Base-by-base conservation (phyloP, 768 basidiomycete species). In the Rossbeevera mucosa region DNA sequence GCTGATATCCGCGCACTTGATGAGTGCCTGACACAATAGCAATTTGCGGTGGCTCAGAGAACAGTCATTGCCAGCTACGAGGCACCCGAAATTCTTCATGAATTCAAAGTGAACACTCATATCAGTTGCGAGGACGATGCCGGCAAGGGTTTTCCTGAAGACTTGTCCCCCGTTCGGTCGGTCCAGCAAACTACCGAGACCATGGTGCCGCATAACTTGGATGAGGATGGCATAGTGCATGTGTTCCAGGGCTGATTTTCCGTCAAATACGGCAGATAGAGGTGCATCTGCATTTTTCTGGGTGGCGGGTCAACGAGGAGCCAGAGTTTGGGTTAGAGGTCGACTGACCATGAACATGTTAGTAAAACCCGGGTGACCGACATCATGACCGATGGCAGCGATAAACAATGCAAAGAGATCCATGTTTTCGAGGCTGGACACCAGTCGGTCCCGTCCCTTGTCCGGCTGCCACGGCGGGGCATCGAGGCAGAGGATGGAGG, bases 1-100 rank as follows among this genome's bases (percentile, higher is more conserved):
- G 66, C 91, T 94, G 63, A 99, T 98, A 72, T 99, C 96, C 16
- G 95, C 94, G 63, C 94, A 96, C 71, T 99, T 98, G 67, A 99
- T 84, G 47, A 99, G 72, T 3, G 89, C 88, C 62, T 97, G 93
- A 65, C 91, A 95, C 21, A 93, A 69, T 48, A 95, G 70, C 22
- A 88, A 74, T 59, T 87, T 78, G 49, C 83, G 79, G 58, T 71
- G 64, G 47, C 72, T 71, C 41, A 79, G 61, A 9, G 76, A 63
- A 16, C 61, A 65, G 20, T 69, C 69, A 12, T 65, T 58, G 20
- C 76, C 79, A 3, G 68, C 62, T 33, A 86, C 68, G 22, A 85
- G 63, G 7, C 64, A 64, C 56, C 75, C 67, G 56, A 95, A 83
- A 38, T 81, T 74, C 36, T 73, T 65, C 79, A 97, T 94, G 72